Percentiles rank a stretch among this genome's conserved stretches.
Conservation (phyloP, 805 yeast genomes). For the Schwanniomyces vanrijiae region DNA sequence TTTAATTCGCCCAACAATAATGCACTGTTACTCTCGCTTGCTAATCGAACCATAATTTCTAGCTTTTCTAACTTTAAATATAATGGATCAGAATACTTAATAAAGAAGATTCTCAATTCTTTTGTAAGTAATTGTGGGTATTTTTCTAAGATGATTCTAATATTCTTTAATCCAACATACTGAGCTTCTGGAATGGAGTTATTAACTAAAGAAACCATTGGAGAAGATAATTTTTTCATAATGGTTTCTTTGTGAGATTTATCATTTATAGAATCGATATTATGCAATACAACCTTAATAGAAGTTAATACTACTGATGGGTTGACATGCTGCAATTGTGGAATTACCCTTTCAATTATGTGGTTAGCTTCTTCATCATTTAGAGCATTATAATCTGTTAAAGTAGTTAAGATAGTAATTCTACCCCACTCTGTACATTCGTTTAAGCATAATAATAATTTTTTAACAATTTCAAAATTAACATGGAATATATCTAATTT, state of each 20-base stretch:
- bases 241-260: conserved; percentile 43
- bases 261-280: conserved; percentile 49
- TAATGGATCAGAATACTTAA: conserved; percentile 82
- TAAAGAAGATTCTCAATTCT: conserved; percentile 86
- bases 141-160: conserved; percentile 83
- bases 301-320: conserved; percentile 91
- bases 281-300: conserved; percentile 75
- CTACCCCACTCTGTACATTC: conserved; percentile 99
- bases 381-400: conserved; percentile 65
- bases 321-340: conserved; percentile 95
- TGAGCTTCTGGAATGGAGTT: conserved; percentile 89
- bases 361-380: conserved; percentile 70
- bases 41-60: conserved; percentile 70
- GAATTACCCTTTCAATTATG: conserved; percentile 84
- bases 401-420: conserved; percentile 79
- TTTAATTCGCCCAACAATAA: conserved; percentile 67
- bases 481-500: conserved; percentile 35
- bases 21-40: conserved; percentile 57
- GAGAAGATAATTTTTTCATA: conserved; percentile 75
- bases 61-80: conserved; percentile 76
- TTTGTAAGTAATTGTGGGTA: conserved; percentile 76
- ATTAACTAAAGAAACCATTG: conserved; percentile 82
- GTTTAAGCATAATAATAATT: conserved; percentile 78
- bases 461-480: conserved; percentile 47
- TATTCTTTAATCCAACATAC: conserved; percentile 88